Base-by-base conservation (phyloP, 352 stramenopile genomes). In the Globisporangium viniferum region DNA sequence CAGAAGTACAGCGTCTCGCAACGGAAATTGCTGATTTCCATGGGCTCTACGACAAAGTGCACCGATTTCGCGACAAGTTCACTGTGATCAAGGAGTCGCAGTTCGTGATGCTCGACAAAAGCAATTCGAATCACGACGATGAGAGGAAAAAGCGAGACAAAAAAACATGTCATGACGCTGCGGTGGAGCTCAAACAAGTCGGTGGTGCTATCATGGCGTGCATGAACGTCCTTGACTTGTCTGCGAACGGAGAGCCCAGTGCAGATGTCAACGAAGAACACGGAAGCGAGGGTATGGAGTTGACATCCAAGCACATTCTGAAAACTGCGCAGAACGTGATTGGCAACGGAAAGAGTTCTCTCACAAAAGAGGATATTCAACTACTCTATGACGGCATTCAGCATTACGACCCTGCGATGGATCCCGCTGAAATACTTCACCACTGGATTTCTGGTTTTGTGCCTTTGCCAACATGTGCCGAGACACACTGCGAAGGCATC, bases 351-450 rank as follows among this genome's bases (percentile, higher is more conserved):
- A 2, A 24, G 33, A 62, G 20, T 9, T 56, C 31, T 31, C 29
- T 90, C 10, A 70, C 8, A 3, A 79, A 75, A 5, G 58, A 51
- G 14, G 70, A 82, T 33, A 79, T 92, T 7, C 44, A 24, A 1
- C 12, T 35, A 18, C 67, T 92, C 8, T 73, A 87, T 39, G 57
- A 72, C 8, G 84, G 78, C 0, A 89, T 92, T 20, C 76, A 73
- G 3, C 84, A 92, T 60, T 92, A 92, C 29, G 81, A 91, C 36
- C 59, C 56, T 8, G 35, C 54, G 2, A 88, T 90, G 59, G 68
- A 86, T 29, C 73, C 80, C 5, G 72, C 62, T 2, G 82, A 92
- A 64, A 86, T 92, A 29, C 24, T 92, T 22, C 82, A 86, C 31
- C 65, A 62, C 59, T 92, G 84, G 84, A 74, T 92, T 24, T 69